These are phyloP conservation scores for Diplocarpon rosae DNA, from an alignment of 2,329 filamentous ascomycete genomes.

Conservation along the genomic window DNA sequence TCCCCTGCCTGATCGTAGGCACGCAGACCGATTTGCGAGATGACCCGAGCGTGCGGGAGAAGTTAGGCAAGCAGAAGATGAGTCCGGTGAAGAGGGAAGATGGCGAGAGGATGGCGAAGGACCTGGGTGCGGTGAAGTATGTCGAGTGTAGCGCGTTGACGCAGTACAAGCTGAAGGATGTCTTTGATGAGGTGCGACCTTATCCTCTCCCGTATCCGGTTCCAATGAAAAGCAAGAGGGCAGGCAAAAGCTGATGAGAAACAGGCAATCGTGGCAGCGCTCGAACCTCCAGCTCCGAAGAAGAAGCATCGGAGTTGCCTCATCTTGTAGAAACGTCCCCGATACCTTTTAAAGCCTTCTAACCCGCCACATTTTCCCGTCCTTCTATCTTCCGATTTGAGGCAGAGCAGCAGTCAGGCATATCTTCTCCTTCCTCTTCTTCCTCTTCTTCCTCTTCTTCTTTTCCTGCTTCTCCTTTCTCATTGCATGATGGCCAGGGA, in stretches of 20 bases:
- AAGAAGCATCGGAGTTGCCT: constrained; percentile 63
- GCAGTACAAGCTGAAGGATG: constrained; percentile 97
- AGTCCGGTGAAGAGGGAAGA: constrained; percentile 82
- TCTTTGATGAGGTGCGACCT: constrained; percentile 83
- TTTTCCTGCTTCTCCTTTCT: no score
- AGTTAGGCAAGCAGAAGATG: constrained; percentile 95
- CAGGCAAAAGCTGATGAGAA: neutral
- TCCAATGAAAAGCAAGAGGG: neutral
- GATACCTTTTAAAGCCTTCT: neutral
- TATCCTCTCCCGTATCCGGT: no score
- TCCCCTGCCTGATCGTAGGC: constrained; percentile 94
- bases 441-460: no score
- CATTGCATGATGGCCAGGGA: no score
- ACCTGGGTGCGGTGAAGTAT: constrained; percentile 95
- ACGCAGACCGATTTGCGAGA: constrained; percentile 95
- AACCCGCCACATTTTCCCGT: neutral
- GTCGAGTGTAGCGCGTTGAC: constrained; percentile 97
- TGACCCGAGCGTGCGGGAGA: constrained; percentile 76
- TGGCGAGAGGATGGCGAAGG: constrained; percentile 92
- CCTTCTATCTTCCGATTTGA: no score
- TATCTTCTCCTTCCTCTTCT: no score
- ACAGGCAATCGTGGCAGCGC: constrained; percentile 87
- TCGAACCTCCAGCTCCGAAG: constrained; percentile 79
- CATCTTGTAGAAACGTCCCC: constrained; percentile 41
- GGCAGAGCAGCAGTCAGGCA: no score